Base-by-base conservation (phyloP, 805 yeast species). In the Candida takata region DNA sequence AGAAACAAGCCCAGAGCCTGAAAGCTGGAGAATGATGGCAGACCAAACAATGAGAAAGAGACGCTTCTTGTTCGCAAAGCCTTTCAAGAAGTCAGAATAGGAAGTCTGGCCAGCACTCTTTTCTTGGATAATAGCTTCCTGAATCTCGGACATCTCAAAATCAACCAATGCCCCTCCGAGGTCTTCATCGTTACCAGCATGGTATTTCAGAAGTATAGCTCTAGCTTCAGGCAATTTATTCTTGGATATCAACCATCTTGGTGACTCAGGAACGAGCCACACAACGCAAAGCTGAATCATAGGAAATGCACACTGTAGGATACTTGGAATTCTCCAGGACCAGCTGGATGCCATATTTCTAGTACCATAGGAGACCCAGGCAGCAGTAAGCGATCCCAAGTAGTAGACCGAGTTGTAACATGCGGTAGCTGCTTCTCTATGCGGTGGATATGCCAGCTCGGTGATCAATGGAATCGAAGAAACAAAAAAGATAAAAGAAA, bases 311-410 rank as follows among this genome's bases (percentile, higher is more conserved):
- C 66, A 72, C 54, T 75, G 81, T 27, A 74, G 42, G 33, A 60
- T 61, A 5, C 74, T 61, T 16, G 81, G 80, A 34, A 74, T 59
- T 55, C 74, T 69, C 79, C 79, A 74, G 24, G 65, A 57, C 59
- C 64, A 64, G 20, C 57, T 48, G 29, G 43, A 39, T 7, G 29
- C 32, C 6, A 54, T 27, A 31, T 37, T 43, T 44, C 55, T 55
- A 7, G 72, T 58, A 29, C 35, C 31, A 23, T 47, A 47, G 13
- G 49, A 38, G 21, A 45, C 43, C 11, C 38, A 30, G 6, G 49
- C 35, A 45, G 74, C 75, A 39, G 62, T 67, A 3, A 73, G 60
- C 7, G 75, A 73, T 29, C 78, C 79, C 26, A 69, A 45, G 43
- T 67, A 70, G 75, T 74, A 70, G 41, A 65, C 62, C 24, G 66